Base-by-base conservation (phyloP, 345 rosid genomes). In the Odontarrhena argentea region DNA sequence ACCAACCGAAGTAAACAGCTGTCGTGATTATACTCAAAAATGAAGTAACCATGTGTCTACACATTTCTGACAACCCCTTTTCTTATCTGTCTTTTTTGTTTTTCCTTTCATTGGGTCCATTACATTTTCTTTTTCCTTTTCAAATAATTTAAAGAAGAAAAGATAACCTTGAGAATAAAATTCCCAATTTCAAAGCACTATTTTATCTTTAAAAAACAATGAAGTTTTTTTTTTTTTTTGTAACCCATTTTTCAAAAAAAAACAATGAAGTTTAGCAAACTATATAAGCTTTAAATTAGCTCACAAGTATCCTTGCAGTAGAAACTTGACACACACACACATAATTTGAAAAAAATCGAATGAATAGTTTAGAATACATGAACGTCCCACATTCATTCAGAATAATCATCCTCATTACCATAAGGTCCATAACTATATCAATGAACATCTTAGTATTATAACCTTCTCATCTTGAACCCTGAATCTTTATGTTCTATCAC, bases 381-480 rank as follows among this genome's bases (percentile, higher is more conserved):
- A 44, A 65, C 13, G 38, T 32, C 38, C 15, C 57, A 41, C 36
- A 43, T 26, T 90, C 85, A 90, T 30, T 84, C 97, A 35, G 92
- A 88, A 63, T 83, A 63, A 58, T 85, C 86, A 73, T 91, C 95
- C 74, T 93, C 97, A 6, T 71, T 86, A 28, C 78, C 91, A 43
- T n/a, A n/a, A n/a, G n/a, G n/a, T n/a, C n/a, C n/a, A n/a, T 86
- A 82, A 34, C 76, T 83, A 52, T 81, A 89, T 43, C 78, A 86
- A 36, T 61, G 57, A 53, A 77, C 85, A 62, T 79, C 76, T 66
- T 86, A 85, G 4, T 75, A 84, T 53, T 85, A 91, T 24, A 71
- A 45, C 52, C 77, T 79, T 74, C 76, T 78, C 73, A 79, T 73
- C 75, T 83, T 84, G 4, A 84, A 81, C 91, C 73, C 91, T 2